phyloP scores from a whole-genome alignment of 352 stramenopile species.

The Globisporangium echinulatum region DNA sequence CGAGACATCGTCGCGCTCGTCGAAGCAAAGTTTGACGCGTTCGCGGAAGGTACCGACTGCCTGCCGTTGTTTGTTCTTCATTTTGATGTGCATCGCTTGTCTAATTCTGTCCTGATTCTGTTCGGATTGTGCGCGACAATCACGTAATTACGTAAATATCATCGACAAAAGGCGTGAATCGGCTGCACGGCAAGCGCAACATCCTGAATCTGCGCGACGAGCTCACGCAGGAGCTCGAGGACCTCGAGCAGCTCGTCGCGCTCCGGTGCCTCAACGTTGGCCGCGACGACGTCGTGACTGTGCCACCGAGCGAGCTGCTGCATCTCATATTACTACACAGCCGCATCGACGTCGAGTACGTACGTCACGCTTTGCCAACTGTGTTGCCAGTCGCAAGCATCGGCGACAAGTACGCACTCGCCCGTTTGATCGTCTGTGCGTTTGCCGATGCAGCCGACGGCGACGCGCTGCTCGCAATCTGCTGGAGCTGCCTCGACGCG shows the following conservation, averaged over 20 bases:
- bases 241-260: conserved; percentile 56
- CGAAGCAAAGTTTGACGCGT: conserved; percentile 50
- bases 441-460: conserved; percentile 52
- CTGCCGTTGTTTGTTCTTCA: too few relatives aligned
- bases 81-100: too few relatives aligned
- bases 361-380: conserved; percentile 46
- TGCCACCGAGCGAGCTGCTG: conserved; percentile 51
- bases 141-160: too few relatives aligned
- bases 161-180: conserved; percentile 33
- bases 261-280: conserved; percentile 58
- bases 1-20: conserved; percentile 27
- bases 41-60: conserved; percentile 23
- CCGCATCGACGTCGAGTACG: conserved; percentile 45
- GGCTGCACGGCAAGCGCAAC: conserved; percentile 40
- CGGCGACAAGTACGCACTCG: conserved; percentile 47
- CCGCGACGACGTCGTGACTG: conserved; percentile 25
- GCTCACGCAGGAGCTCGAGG: conserved; percentile 60
- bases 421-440: conserved; percentile 35
- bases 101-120: background rate
- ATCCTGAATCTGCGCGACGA: conserved; percentile 52
- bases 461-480: conserved; percentile 55
- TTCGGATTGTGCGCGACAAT: background rate
- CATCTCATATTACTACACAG: conserved; percentile 42
- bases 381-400: conserved; percentile 58
- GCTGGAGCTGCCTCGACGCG: conserved; percentile 64